Evolutionary conservation across 129 eudicot species (phyloP).

Genomic region (Pseudognaphalium luteoalbum): DNA sequence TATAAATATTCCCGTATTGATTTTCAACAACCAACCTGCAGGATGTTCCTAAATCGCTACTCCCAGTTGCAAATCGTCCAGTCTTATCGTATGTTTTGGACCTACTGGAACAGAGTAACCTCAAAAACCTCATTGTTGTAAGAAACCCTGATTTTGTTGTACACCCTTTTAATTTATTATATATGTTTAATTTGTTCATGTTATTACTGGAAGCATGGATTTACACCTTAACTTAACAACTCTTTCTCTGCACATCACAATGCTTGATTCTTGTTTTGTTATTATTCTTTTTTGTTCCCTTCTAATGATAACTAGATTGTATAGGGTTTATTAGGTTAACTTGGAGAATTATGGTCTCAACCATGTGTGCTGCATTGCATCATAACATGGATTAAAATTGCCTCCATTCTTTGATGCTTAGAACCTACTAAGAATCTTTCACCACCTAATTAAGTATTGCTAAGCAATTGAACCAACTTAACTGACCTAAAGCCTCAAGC

Average conservation of each 20-base stretch:
- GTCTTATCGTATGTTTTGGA: constrained; percentile 81
- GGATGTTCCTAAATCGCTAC: constrained; percentile 92
- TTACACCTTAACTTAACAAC: not conserved
- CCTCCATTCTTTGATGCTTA: no score
- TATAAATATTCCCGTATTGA: not conserved
- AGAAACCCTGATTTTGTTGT: constrained; percentile 3
- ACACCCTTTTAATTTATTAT: no score
- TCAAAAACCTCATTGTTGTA: constrained; percentile 85
- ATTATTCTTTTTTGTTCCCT: no score
- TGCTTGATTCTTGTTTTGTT: not conserved
- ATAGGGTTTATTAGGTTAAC: not conserved
- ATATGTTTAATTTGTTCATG: not conserved
- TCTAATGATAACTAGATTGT: no score
- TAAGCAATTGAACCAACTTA: not conserved
- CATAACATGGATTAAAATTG: no score
- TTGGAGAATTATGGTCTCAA: no score
- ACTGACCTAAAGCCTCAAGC: not conserved
- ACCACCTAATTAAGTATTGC: not conserved
- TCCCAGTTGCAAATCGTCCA: constrained; percentile 94
- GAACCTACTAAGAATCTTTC: not conserved
- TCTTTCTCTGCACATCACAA: not conserved
- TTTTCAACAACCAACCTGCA: constrained; percentile 24
- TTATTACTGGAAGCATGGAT: not conserved
- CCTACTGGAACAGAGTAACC: constrained; percentile 71
- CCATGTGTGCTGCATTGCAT: not conserved